A percentile compares a stretch with the other conserved stretches of the same genome.
phyloP scores from a whole-genome alignment of 257 asterid species.

The Nicotiana tomentosiformis region DNA sequence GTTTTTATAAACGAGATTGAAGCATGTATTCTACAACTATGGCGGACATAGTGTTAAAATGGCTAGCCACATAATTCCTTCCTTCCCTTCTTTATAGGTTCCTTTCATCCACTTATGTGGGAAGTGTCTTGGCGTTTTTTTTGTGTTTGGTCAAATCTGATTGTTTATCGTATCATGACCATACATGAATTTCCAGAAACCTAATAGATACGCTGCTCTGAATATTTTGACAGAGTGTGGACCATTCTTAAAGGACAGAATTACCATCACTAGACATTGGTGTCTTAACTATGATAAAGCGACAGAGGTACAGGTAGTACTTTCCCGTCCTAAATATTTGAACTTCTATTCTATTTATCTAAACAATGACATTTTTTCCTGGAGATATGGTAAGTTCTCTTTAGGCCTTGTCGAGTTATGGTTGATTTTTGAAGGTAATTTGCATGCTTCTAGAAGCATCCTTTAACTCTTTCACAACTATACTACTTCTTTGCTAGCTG shows the following conservation, averaged over 20 bases:
- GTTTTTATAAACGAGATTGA: not conserved
- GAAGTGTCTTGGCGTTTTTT: not conserved
- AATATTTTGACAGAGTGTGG: conserved; percentile 45
- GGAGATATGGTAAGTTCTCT: too few relatives aligned
- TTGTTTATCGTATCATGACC: not conserved
- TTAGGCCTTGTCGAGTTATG: too few relatives aligned
- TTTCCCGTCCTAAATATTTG: not conserved
- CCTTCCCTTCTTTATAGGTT: not conserved
- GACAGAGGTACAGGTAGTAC: not conserved
- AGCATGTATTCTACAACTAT: not conserved
- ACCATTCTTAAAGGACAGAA: too few relatives aligned
- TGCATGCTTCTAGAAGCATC: too few relatives aligned
- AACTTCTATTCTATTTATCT: not conserved
- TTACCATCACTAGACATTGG: conserved; percentile 46
- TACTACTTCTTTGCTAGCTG: too few relatives aligned
- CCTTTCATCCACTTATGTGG: not conserved
- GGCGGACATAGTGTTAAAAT: not conserved
- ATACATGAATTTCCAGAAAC: not conserved
- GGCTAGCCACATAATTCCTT: not conserved
- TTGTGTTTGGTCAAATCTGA: not conserved
- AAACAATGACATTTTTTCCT: too few relatives aligned
- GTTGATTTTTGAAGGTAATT: too few relatives aligned
- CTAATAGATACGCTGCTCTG: not conserved
- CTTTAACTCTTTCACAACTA: too few relatives aligned
- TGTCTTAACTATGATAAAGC: not conserved